Conservation (phyloP, 306 rosid genomes). For the Sicyos baderoa region DNA sequence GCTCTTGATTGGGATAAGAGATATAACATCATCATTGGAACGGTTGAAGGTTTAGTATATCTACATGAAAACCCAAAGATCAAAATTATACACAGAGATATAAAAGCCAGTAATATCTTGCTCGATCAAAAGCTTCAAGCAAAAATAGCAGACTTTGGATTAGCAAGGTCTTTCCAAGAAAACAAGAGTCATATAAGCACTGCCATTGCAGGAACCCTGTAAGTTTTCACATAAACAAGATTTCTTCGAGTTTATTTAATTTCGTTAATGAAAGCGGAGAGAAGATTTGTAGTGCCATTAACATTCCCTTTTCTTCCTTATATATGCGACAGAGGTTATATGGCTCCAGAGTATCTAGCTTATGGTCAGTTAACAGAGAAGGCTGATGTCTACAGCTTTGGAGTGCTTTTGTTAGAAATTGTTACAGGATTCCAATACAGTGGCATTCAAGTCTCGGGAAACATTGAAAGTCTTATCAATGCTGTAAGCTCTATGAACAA, state of each 20-base stretch:
- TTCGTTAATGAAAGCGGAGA: neutral
- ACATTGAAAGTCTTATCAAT: conserved; percentile 58
- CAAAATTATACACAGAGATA: conserved; percentile 83
- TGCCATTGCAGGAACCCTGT: conserved; percentile 92
- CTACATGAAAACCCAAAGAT: conserved; percentile 65
- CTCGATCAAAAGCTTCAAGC: conserved; percentile 67
- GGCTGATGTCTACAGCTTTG: conserved; percentile 79
- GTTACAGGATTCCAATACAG: conserved; percentile 65
- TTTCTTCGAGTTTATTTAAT: neutral
- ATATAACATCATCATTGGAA: conserved; percentile 50
- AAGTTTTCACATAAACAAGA: conserved; percentile 21
- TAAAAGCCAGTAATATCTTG: conserved; percentile 83
- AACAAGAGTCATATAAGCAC: conserved; percentile 91
- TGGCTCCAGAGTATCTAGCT: conserved; percentile 96
- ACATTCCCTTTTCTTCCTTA: neutral
- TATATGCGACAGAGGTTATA: conserved; percentile 55
- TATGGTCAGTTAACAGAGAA: conserved; percentile 89
- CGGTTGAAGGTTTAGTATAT: conserved; percentile 75
- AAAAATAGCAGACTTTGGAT: conserved; percentile 93
- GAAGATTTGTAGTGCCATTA: neutral
- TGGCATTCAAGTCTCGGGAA: conserved; percentile 57
- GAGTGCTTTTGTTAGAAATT: conserved; percentile 67
- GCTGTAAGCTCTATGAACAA: conserved; percentile 39
- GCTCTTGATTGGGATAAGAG: conserved; percentile 77
- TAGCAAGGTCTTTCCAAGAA: conserved; percentile 81